phyloP scores from a whole-genome alignment of 805 yeast species.

The Wickerhamomyces canadensis region DNA sequence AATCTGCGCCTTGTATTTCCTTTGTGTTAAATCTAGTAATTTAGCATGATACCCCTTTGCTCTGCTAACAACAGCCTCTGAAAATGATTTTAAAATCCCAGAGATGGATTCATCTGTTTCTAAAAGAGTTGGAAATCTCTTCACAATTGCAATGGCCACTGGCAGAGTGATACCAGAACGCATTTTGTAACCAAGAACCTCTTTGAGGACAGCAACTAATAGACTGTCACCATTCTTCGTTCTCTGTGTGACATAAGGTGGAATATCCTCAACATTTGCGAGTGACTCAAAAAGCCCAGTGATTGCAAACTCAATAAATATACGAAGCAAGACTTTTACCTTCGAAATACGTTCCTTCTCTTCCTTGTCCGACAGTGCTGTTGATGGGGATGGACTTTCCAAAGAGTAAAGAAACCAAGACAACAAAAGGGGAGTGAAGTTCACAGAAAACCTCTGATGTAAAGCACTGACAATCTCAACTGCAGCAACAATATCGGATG shows the following conservation, averaged over 20 bases:
- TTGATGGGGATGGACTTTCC: constrained; percentile 28
- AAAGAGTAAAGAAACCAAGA: constrained; percentile 38
- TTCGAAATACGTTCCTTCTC: constrained; percentile 33
- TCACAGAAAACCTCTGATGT: constrained; percentile 63
- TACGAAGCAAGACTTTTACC: constrained; percentile 42
- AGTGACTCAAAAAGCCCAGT: constrained; percentile 49
- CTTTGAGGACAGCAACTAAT: constrained; percentile 38
- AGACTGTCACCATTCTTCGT: constrained; percentile 32
- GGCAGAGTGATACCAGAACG: constrained; percentile 29
- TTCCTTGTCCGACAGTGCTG: constrained; percentile 34
- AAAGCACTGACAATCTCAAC: constrained; percentile 64
- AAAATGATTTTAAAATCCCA: constrained; percentile 34
- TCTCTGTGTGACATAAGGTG: constrained; percentile 36
- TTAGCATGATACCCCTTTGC: constrained; percentile 32
- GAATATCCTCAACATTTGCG: constrained; percentile 39
- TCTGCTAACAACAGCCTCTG: constrained; percentile 35
- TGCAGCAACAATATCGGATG: constrained; percentile 56
- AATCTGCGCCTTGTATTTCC: constrained; percentile 50
- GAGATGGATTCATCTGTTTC: constrained; percentile 23
- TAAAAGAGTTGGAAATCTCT: constrained; percentile 36
- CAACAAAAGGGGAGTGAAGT: constrained; percentile 47
- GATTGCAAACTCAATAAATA: constrained; percentile 52
- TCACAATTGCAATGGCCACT: constrained; percentile 43
- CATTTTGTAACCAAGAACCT: constrained; percentile 37
- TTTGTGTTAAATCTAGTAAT: constrained; percentile 30